phyloP scores from a whole-genome alignment of 495 filamentous ascomycete genomes.

The Clavariopsis aquatica region DNA sequence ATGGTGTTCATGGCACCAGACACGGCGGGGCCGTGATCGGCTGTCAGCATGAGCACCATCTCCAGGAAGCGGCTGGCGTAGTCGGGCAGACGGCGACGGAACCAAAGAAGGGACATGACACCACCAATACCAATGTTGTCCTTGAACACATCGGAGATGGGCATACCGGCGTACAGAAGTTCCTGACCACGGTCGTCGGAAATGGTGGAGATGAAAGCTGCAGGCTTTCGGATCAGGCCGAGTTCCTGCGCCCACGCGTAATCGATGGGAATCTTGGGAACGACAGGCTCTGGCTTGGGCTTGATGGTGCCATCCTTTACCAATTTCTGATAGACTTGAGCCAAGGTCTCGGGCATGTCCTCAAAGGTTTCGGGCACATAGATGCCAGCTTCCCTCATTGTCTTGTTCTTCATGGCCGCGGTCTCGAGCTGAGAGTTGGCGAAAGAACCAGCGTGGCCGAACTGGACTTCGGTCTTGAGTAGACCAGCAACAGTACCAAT shows the following conservation, averaged over 20 bases:
- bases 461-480: slow-evolving; percentile 99
- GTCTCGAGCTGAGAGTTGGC: slow-evolving; percentile 99
- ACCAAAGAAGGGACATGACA: slow-evolving; percentile 99
- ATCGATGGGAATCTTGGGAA: slow-evolving; percentile 99
- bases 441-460: slow-evolving; percentile 97
- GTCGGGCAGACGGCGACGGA: slow-evolving; percentile 93
- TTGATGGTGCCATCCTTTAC: slow-evolving; percentile 80
- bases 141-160: slow-evolving; percentile 97
- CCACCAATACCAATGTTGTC: slow-evolving; percentile 99
- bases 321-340: slow-evolving; percentile 78
- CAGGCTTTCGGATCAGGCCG: slow-evolving; percentile 98
- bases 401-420: slow-evolving; percentile 91
- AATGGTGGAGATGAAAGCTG: slow-evolving; percentile 99
- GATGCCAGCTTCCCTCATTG: slow-evolving; percentile 92
- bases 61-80: slow-evolving; percentile 98
- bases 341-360: slow-evolving; percentile 78
- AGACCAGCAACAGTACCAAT: slow-evolving; percentile 98
- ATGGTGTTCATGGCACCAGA: slow-evolving; percentile 99
- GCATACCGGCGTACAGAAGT: slow-evolving; percentile 97
- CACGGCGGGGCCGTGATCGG: slow-evolving; percentile 97
- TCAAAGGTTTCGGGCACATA: slow-evolving; percentile 95
- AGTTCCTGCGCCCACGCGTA: slow-evolving; percentile 99
- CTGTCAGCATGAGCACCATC: slow-evolving; percentile 99
- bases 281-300: slow-evolving; percentile 82
- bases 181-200: slow-evolving; percentile 99